A percentile compares a stretch with the other conserved stretches of the same genome.
Conservation (phyloP, 2,329 filamentous ascomycete genomes). For the Scleromitrula shiraiana region DNA sequence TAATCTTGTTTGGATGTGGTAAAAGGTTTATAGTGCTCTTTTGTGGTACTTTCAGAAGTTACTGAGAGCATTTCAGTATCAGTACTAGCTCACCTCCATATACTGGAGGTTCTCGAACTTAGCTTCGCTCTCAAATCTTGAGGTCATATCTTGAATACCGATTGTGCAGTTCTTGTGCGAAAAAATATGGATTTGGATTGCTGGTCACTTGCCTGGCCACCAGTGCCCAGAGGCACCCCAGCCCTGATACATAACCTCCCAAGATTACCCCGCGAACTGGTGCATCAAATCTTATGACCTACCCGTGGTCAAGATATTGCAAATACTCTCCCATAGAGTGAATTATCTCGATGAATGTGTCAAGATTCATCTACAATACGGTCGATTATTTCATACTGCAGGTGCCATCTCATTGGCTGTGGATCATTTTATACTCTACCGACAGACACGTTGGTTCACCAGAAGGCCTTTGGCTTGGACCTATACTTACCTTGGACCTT, state of each 20-base stretch:
- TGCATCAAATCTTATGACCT: constrained; percentile 13
- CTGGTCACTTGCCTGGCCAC: constrained; percentile 1
- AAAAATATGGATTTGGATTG: neutral
- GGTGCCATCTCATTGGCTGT: neutral
- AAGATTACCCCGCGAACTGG: constrained; percentile 11
- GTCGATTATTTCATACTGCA: neutral
- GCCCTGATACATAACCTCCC: constrained; percentile 5
- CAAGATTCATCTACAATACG: neutral
- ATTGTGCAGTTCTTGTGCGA: neutral
- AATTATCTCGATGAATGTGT: constrained; percentile 1
- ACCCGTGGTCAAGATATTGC: constrained; percentile 9
- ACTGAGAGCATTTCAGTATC: too few relatives aligned
- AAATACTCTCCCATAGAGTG: constrained; percentile 4
- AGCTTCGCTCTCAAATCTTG: too few relatives aligned
- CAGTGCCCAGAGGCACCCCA: neutral
- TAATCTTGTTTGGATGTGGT: too few relatives aligned
- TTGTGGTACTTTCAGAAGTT: too few relatives aligned
- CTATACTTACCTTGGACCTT: too few relatives aligned
- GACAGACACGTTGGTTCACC: neutral
- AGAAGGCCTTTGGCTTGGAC: neutral
- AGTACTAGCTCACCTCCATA: too few relatives aligned
- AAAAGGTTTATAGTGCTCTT: too few relatives aligned
- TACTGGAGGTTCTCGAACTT: too few relatives aligned
- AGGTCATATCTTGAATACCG: neutral
- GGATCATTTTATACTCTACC: neutral